Base-by-base conservation (phyloP, 1,284 basidiomycete genomes). In the Porodaedalea pini region DNA sequence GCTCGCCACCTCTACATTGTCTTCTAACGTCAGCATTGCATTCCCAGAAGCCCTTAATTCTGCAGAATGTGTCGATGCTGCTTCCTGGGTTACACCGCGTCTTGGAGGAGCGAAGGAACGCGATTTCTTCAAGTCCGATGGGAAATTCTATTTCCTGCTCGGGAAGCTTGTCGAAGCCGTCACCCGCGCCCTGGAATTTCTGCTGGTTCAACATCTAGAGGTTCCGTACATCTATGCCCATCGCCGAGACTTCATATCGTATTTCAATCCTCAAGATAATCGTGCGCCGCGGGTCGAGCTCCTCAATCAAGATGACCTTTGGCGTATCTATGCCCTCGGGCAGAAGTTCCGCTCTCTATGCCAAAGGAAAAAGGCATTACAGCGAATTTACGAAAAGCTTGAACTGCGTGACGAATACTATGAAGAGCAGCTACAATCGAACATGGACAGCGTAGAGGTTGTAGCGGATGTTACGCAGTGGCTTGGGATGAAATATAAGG, bases 181-280 rank as follows among this genome's bases (percentile, higher is more conserved):
- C 58, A 86, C 88, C 2, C 82, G 80, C 59, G 86, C 90, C 54
- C 78, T 99, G 37, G 82, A 86, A 43, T 92, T 87, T 70, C 80
- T 99, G 61, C 94, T 98, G 70, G 76, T 93, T 53, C 85, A 94
- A 53, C 83, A 92, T 62, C 84, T 91, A 63, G 97, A 99, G 69
- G 94, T 97, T 6, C 94, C 97, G 0, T 97, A 94, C 71, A 86
- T 99, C 62, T 98, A 90, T 86, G 85, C 87, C 27, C 93, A 98
- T 75, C 92, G 93, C 67, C 84, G 92, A 50, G 97, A 99, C 70
- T 88, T 92, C 67, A 86, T 96, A 66, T 86, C 85, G 43, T 82
- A 88, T 69, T 88, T 91, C 69, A 85, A 90, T 64, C 75, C 79
- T 51, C 70, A 74, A 40, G 81, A 85, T 59, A 78, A 79, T 56